Base-by-base conservation (phyloP, 768 basidiomycete genomes). In the Kwoniella mangroviensis region DNA sequence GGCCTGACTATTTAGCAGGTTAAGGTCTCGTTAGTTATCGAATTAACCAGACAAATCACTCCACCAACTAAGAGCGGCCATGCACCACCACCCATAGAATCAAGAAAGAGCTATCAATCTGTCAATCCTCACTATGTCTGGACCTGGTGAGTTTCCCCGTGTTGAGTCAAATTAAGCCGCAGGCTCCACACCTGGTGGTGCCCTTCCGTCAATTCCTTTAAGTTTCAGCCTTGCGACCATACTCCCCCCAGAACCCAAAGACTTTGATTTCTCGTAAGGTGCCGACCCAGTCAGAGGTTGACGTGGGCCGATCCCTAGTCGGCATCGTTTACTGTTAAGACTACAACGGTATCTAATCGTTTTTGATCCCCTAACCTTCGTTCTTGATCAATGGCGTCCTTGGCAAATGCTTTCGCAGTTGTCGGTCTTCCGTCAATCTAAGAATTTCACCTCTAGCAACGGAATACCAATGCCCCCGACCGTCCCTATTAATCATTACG, bases 11-110 rank as follows among this genome's bases (percentile, higher is more conserved):
- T 91, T 91, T 90, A 91, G 90, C 90, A 91, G 89, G 89, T 89
- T 89, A 90, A 90, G 89, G 91, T 92, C 90, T 92, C 90, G 88
- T 91, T 92, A 88, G 88, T 91, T 91, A 91, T 92, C 90, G 88
- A 91, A 91, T 92, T 91, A 92, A 91, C 90, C 91, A 92, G 91
- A 92, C 91, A 92, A 92, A 91, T 92, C 91, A 91, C 90, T 92
- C 90, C 84, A 88, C 74, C 87, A 90, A 90, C 89, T 90, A 90
- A 90, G n/a, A 90, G 90, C 87, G 88, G 89, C 90, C 89, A 90
- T 90, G 89, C 89, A 90, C 89, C 89, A 90, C 89, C 89, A 90
- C 89, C 89, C 89, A 90, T 88, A 87, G 87, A 89, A 88, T 89
- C 88, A 88, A 86, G 88, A 89, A 90, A 90, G 89, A 90, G 89